Evolutionary conservation across 768 basidiomycete species (phyloP), one percentile per base, ranked within the genome.

Genomic region (Termitomyces bulborhizus): DNA sequence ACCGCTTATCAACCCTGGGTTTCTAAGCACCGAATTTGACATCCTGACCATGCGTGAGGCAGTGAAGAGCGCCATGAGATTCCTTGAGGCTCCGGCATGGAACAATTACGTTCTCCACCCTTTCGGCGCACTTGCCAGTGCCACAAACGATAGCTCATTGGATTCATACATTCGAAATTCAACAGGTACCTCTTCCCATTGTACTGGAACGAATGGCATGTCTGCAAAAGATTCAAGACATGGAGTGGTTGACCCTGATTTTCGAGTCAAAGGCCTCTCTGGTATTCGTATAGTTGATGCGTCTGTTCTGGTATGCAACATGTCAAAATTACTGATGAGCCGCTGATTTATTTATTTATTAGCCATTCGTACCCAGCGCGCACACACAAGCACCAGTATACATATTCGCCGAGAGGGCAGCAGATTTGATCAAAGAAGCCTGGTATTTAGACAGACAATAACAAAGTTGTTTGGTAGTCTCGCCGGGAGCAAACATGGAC

Each of bases 201-300:
- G 50, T 40, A 46, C 36, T 31, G 57, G 62, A 5, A 63, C 60
- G 6, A 56, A 54, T 15, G 26, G 51, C 31, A 59, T 61, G 56
- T 55, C 60, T 13, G 46, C 57, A 18, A 49, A 48, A 44, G 46
- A 50, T 11, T 53, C 60, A 8, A 51, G 32, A 11, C 24, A 51
- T 49, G 62, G 62, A 24, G 62, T 63, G 36, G 60, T 63, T 24
- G 54, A 63, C 40, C 60, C 57, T 27, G 50, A 61, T 45, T 56
- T 63, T 13, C 41, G 48, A 37, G 44, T 63, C 18, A 61, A 63
- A 32, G 57, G 57, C 11, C 52, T 59, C 18, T 21, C 3, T 18
- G 60, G 62, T 32, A 40, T 61, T 16, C 57, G 62, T n/a, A 54
- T 63, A 29, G 56, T 63, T 31, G 62, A 63, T 24, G 62, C 57